Percentiles rank a stretch among this genome's conserved stretches.
Evolutionary conservation across 306 rosid genomes (phyloP).

Genomic region (Casuarina cunninghamiana): DNA sequence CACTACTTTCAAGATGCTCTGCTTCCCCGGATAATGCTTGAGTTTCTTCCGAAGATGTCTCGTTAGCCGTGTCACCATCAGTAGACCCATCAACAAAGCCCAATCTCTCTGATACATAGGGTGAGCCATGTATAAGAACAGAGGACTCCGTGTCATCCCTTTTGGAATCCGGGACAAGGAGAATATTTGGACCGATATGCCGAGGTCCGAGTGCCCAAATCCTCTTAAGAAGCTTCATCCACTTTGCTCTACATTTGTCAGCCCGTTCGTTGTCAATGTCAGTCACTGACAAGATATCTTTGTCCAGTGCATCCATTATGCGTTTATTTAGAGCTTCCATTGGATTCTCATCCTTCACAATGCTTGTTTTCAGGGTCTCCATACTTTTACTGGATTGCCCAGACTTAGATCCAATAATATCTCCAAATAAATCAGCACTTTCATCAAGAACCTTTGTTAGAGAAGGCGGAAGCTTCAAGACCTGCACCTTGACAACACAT

Average conservation of each 20-base stretch:
- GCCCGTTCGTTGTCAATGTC: conserved; percentile 58
- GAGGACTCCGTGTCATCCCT: conserved; percentile 39
- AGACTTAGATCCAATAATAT: conserved; percentile 54
- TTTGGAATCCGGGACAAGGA: conserved; percentile 60
- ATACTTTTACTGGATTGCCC: conserved; percentile 47
- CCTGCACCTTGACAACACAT: conserved; percentile 70
- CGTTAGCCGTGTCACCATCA: conserved; percentile 24
- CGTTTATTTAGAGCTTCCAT: conserved; percentile 55
- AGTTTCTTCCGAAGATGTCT: conserved; percentile 39
- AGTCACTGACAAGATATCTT: conserved; percentile 45
- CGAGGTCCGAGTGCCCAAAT: conserved; percentile 90
- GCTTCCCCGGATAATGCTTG: conserved; percentile 51
- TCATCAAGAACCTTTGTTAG: conserved; percentile 78
- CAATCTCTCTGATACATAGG: conserved; percentile 55
- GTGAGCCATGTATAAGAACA: conserved; percentile 54
- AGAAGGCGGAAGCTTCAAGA: conserved; percentile 70
- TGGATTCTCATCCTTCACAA: conserved; percentile 45
- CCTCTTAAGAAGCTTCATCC: conserved; percentile 74
- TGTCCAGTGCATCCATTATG: conserved; percentile 65
- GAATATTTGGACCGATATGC: conserved; percentile 75
- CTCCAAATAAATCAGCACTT: conserved; percentile 62
- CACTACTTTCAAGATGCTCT: conserved; percentile 68
- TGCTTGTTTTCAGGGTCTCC: conserved; percentile 43
- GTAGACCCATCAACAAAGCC: conserved; percentile 52
- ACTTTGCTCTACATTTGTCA: conserved; percentile 57